These are phyloP conservation scores for Limtongia smithiae DNA, from an alignment of 805 yeast genomes.

Conservation along the genomic window DNA sequence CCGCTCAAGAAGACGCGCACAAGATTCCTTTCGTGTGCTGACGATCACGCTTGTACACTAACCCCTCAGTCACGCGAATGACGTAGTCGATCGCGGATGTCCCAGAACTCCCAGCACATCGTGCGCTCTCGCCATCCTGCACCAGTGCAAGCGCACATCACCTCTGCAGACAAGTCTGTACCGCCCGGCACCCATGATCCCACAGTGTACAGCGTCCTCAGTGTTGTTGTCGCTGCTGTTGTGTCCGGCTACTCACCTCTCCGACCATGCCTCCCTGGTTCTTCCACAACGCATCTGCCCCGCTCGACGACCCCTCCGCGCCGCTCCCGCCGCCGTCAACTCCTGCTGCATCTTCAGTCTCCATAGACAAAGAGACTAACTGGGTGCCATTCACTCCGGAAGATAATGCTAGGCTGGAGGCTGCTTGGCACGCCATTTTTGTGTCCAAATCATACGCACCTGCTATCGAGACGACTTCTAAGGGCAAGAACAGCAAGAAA, in stretches of 20 bases:
- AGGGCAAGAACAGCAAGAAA: conserved; percentile 4
- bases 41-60: no score
- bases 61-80: no score
- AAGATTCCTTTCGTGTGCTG: no score
- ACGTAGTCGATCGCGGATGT: no score
- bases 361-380: conserved; percentile 27
- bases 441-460: conserved; percentile 7
- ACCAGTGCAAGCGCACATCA: no score
- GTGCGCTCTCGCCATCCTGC: no score
- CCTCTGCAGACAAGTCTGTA: no score
- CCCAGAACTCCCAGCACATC: no score
- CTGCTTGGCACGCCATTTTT: conserved; percentile 26
- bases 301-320: conserved; percentile 32
- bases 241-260: not conserved
- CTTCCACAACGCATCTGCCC: conserved; percentile 31
- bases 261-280: conserved; percentile 28
- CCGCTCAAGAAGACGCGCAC: no score
- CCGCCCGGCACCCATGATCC: not conserved
- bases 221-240: not conserved
- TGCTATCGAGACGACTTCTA: conserved; percentile 4
- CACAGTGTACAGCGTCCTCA: no score
- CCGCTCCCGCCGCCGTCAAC: conserved; percentile 28
- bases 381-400: conserved; percentile 42
- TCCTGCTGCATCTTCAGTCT: conserved; percentile 26
- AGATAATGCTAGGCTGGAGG: conserved; percentile 35